Base-by-base conservation (phyloP, 441 rosid genomes). In the Geranium incanum region DNA sequence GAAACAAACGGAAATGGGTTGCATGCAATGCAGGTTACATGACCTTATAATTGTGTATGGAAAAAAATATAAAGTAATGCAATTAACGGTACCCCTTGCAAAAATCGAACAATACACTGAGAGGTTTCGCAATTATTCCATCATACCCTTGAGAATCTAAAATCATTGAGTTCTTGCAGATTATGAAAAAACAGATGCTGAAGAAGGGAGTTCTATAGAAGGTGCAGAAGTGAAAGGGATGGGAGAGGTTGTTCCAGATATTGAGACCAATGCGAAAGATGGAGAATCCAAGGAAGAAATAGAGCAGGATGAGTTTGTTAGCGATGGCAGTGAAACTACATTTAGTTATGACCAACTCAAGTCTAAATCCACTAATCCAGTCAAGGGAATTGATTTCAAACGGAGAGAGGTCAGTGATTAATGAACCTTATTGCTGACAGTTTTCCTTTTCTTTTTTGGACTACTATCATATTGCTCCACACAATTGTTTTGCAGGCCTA, bases 301-400 rank as follows among this genome's bases (percentile, higher is more conserved):
- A 0, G 81, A 80, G 66, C 83, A 81, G 77, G 89, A 82, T 16
- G 87, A 79, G 66, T 77, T 67, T 74, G 81, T 64, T 11, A 72
- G 71, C 66, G 86, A 76, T 70, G 75, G 74, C 76, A 70, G 71
- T 64, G 73, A 71, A 62, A 78, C 78, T 65, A 88, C 84, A 50
- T 95, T 90, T 89, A 84, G 86, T 66, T 95, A 95, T 60, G 97
- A 88, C 75, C 92, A 84, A 80, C 90, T 95, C 77, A 91, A 85
- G 83, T 86, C 96, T 75, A 89, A 83, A 78, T 91, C 99, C 39
- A 91, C 84, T 23, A 88, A 87, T 75, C 97, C 99, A 2, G 88
- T 80, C 3, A 82, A 84, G 11, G 89, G 89, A 72, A 87, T 87
- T 19, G 92, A 87, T 76, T 84, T 84, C 68, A 87, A 87, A 69